Base-by-base conservation (phyloP, 2,329 filamentous ascomycete species). In the Trichoderma endophyticum region DNA sequence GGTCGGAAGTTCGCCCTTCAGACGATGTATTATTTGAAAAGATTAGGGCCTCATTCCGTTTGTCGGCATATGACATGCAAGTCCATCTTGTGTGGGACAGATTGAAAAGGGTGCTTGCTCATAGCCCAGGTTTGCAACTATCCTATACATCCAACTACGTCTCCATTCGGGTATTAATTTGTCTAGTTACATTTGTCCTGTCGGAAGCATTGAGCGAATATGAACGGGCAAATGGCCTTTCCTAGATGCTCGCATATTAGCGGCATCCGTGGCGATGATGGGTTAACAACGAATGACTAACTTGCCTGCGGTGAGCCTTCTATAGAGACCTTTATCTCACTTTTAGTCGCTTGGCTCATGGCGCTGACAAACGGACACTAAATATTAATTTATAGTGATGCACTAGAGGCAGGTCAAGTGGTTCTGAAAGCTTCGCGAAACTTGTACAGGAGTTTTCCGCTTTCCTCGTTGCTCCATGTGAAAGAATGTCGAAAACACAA, bases 291-390 rank as follows among this genome's bases (percentile, higher is more conserved):
- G 2, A n/a, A 18, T 43, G 7, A n/a, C 15, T n/a, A 9, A 43
- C 3, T 43, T 4, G 4, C 39, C 39, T 3, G 3, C 39, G 9
- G 15, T 1, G 3, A 7, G 39, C 15, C 4, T n/a, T n/a, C 39
- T n/a, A 0, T n/a, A 43, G 39, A 43, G 15, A 43, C 9, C 1
- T 4, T 3, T 43, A 8, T 18, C 15, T 9, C 18, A 43, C 0
- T 43, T 43, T 43, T 0, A 43, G 6, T 43, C 36, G 15, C 8
- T 18, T 18, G 7, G 6, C 7, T 4, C 1, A 43, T 43, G 3
- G 1, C 6, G 18, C 39, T 43, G 3, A 9, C 4, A 43, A 8
- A 43, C 7, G 4, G 39, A 4, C 3, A n/a, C 4, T 0, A 1
- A 43, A 0, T 9, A 4, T 9, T 18, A 39, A 39, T 39, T 39